These are phyloP conservation scores for Microbotryomycetes sp. DNA, from an alignment of 1,284 basidiomycete species.

Conservation along the genomic window DNA sequence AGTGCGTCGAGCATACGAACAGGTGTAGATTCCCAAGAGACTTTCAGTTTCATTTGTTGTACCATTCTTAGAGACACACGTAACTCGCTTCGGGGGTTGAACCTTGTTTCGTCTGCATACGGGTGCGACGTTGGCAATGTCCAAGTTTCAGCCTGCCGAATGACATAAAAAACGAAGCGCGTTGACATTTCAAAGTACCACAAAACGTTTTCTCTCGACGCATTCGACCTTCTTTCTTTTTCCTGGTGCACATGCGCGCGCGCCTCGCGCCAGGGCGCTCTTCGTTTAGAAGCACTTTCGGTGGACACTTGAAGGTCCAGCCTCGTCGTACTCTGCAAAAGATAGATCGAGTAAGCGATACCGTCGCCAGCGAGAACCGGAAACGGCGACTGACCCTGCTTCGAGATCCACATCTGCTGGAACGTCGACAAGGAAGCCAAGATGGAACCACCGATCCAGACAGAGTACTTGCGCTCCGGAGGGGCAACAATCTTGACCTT, in stretches of 20 bases:
- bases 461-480: conserved; percentile 70
- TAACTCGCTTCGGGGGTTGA: background rate
- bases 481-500: conserved; percentile 86
- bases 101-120: too few species aligned
- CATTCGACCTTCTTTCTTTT: background rate
- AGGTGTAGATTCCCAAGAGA: background rate
- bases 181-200: too few species aligned
- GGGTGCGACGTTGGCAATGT: too few species aligned
- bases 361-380: background rate
- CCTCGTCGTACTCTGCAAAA: conserved; percentile 51
- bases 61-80: background rate
- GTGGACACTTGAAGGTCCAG: conserved; percentile 60
- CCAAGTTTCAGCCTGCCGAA: too few species aligned
- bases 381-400: conserved; percentile 51
- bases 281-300: conserved; percentile 39
- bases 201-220: background rate
- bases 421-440: conserved; percentile 91
- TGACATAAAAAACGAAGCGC: too few species aligned
- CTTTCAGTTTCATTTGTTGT: too few species aligned
- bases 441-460: conserved; percentile 99
- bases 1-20: conserved; percentile 13
- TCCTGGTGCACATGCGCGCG: background rate
- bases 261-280: background rate
- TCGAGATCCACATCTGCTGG: conserved; percentile 74
- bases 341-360: background rate